Percentiles rank a stretch among this genome's conserved stretches.
Evolutionary conservation across 2,329 filamentous ascomycete genomes (phyloP).

Genomic region (Ramularia endophylla): DNA sequence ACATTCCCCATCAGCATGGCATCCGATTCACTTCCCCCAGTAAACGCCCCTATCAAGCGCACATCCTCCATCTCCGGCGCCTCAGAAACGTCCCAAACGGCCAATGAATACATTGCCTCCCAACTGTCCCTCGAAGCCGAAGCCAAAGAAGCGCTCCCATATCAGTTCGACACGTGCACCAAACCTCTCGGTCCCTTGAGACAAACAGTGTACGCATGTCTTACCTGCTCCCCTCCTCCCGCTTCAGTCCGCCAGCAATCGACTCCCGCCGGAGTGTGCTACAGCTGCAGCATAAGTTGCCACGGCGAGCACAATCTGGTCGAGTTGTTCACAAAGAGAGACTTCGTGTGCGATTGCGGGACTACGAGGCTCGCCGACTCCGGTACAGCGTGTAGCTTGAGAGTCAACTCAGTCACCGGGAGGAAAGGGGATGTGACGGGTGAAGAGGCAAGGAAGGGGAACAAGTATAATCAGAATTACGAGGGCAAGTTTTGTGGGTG

Average conservation of each 20-base stretch:
- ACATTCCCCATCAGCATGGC: no score
- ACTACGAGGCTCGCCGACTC: constrained; percentile 66
- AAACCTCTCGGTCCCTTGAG: constrained; percentile 81
- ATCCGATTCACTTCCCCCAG: no score
- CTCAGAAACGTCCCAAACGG: constrained; percentile 49
- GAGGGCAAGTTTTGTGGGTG: constrained; percentile 89
- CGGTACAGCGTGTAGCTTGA: constrained; percentile 68
- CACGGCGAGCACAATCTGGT: constrained; percentile 93
- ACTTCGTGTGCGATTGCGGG: constrained; percentile 95
- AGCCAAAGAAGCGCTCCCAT: constrained; percentile 89
- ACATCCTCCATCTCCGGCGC: constrained; percentile 13
- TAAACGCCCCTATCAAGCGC: constrained; percentile 2
- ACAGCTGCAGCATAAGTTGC: constrained; percentile 93
- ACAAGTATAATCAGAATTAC: constrained; percentile 96
- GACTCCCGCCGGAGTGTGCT: constrained; percentile 79
- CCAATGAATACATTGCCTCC: constrained; percentile 68
- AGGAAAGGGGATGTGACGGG: constrained; percentile 70
- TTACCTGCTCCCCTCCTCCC: constrained; percentile 86
- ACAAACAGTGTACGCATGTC: constrained; percentile 83
- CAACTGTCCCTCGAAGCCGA: constrained; percentile 92
- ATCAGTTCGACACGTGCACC: constrained; percentile 92
- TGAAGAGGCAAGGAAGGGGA: constrained; percentile 64
- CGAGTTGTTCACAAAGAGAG: constrained; percentile 90
- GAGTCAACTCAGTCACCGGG: constrained; percentile 66
- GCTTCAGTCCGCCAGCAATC: constrained; percentile 56